phyloP scores from a whole-genome alignment of 257 asterid species.

The Nicotiana obtusifolia region DNA sequence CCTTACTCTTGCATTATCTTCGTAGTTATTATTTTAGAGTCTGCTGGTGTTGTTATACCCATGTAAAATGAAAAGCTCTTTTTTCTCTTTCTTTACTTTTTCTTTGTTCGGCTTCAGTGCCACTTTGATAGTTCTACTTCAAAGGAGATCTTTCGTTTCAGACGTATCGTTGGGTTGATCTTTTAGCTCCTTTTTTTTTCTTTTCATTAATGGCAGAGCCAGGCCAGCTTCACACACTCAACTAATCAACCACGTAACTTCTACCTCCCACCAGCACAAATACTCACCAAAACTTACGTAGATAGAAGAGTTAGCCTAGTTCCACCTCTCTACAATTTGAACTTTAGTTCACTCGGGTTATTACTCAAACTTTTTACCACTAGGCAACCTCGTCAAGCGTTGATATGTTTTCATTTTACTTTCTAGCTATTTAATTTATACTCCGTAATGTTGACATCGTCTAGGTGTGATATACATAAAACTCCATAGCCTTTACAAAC shows the following conservation, averaged over 20 bases:
- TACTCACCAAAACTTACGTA: not conserved
- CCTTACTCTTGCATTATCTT: not conserved
- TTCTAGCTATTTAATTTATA: not conserved
- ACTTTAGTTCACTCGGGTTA: not conserved
- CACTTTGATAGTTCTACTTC: not conserved
- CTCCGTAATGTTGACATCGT: not conserved
- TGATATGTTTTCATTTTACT: too few relatives aligned
- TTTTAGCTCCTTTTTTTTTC: not conserved
- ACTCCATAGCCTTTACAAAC: not conserved
- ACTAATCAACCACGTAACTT: not conserved
- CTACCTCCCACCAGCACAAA: not conserved
- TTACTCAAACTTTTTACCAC: not conserved
- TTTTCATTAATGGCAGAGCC: not conserved
- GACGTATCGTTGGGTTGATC: not conserved
- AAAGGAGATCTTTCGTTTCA: not conserved
- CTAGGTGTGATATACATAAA: not conserved
- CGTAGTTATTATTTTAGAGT: not conserved
- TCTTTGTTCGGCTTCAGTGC: not conserved
- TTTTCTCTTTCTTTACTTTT: not conserved
- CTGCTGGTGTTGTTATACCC: not conserved
- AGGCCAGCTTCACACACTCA: not conserved
- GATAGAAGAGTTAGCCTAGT: not conserved
- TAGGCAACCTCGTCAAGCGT: not conserved
- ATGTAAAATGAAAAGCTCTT: not conserved
- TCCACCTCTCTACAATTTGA: not conserved